Evolutionary conservation across 2,329 filamentous ascomycete genomes (phyloP).

Genomic region (Coniochaeta sp.): DNA sequence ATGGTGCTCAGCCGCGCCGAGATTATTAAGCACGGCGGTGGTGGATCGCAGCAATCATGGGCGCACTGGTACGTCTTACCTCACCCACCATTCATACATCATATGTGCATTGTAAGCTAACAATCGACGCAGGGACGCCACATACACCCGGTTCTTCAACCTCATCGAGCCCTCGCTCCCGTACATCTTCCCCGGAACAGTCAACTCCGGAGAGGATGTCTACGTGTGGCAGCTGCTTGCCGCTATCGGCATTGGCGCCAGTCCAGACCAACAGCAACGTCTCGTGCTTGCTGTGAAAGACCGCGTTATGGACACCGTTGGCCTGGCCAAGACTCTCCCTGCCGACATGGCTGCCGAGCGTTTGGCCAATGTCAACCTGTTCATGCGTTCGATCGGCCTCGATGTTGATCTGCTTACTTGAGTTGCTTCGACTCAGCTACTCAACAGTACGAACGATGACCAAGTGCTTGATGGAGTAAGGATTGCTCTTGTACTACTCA

Average conservation of each 20-base stretch:
- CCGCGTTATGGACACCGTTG: conserved; percentile 91
- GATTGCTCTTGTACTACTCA: no score
- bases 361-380: conserved; percentile 88
- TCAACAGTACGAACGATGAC: no score
- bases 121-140: conserved; percentile 49
- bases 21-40: conserved; percentile 76
- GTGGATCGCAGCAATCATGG: conserved; percentile 65
- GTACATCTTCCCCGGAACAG: conserved; percentile 84
- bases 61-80: conserved; percentile 60
- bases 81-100: not conserved
- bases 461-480: no score
- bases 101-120: conserved; percentile 23
- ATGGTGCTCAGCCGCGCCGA: conserved; percentile 93
- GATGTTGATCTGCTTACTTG: conserved; percentile 70
- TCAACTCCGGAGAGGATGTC: conserved; percentile 84
- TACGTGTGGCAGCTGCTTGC: conserved; percentile 98
- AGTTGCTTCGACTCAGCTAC: no score
- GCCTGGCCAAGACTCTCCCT: conserved; percentile 81
- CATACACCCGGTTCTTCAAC: conserved; percentile 85
- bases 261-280: conserved; percentile 88
- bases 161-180: conserved; percentile 76
- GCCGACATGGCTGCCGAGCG: conserved; percentile 77
- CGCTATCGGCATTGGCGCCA: conserved; percentile 87
- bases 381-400: conserved; percentile 95
- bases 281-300: conserved; percentile 96